Evolutionary conservation across 2,329 filamentous ascomycete species (phyloP).

Genomic region (Aspergillus niger): DNA sequence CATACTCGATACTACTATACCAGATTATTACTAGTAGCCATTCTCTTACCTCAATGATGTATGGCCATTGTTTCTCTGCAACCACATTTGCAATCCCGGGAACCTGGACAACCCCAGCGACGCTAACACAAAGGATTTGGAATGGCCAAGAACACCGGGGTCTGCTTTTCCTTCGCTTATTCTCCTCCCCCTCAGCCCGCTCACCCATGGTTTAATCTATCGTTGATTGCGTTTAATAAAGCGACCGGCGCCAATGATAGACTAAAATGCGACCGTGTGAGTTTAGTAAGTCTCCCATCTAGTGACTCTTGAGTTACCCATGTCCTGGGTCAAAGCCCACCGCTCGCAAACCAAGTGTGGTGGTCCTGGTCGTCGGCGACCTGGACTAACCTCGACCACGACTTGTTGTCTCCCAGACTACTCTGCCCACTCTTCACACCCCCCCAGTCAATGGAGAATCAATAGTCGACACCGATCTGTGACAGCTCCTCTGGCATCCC

Average conservation of each 20-base stretch:
- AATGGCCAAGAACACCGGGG: background rate
- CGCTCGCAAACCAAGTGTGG: background rate
- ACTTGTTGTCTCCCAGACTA: background rate
- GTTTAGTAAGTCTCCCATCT: background rate
- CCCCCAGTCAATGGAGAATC: background rate
- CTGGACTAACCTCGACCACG: background rate
- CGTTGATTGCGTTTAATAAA: slow-evolving; percentile 5
- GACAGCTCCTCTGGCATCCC: slow-evolving; percentile 5
- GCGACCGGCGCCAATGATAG: background rate
- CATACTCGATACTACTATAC: no score
- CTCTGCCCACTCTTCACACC: background rate
- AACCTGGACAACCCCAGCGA: slow-evolving; percentile 12
- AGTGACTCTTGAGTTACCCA: background rate
- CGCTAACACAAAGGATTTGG: slow-evolving; percentile 13
- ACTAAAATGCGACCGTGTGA: background rate
- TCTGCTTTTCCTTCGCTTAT: background rate
- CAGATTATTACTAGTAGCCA: background rate
- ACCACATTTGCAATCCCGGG: slow-evolving; percentile 4
- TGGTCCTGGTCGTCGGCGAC: background rate
- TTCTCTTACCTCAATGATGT: background rate
- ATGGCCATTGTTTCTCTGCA: slow-evolving; percentile 7
- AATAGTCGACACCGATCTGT: slow-evolving; percentile 11
- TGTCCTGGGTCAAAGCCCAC: background rate
- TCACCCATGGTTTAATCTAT: slow-evolving; percentile 2
- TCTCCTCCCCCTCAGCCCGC: background rate